Conservation (phyloP, 148 eudicot genomes). For the Drosera capensis region DNA sequence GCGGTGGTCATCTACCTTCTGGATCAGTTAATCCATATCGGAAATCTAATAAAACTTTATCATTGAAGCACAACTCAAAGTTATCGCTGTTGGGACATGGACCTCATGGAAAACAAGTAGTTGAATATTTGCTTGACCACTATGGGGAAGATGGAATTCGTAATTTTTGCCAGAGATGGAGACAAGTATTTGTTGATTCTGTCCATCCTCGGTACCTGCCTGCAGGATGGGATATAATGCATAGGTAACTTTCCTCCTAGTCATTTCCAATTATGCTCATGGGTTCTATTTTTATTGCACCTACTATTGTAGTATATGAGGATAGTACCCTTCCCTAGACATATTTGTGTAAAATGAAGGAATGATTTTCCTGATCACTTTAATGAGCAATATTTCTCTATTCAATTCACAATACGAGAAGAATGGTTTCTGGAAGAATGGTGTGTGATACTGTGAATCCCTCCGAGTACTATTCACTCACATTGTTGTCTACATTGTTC, state of each 20-base stretch:
- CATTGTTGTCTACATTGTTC: no score
- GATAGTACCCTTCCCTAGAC: no score
- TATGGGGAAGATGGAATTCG: constrained; percentile 84
- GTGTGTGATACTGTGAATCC: no score
- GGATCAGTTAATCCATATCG: constrained; percentile 9
- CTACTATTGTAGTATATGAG: no score
- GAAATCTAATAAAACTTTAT: constrained; percentile 9
- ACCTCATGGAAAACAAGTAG: constrained; percentile 91
- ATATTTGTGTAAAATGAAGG: no score
- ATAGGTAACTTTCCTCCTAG: constrained; percentile 39
- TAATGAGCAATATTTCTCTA: no score
- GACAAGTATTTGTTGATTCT: constrained; percentile 84
- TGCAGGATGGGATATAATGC: constrained; percentile 89
- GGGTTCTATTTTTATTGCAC: not conserved
- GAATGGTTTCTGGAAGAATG: no score
- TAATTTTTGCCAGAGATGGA: constrained; percentile 90
- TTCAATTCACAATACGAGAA: no score
- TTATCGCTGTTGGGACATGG: constrained; percentile 88
- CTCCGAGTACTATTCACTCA: no score
- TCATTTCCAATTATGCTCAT: not conserved
- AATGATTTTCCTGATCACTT: no score
- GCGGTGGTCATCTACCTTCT: constrained; percentile 8
- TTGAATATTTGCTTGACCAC: constrained; percentile 42
- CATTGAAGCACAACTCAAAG: constrained; percentile 37
- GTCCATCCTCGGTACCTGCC: constrained; percentile 78